A percentile compares a stretch with the other conserved stretches of the same genome.
Conservation (phyloP, 2,329 filamentous ascomycete species). For the Sphaerulina vaccinii region DNA sequence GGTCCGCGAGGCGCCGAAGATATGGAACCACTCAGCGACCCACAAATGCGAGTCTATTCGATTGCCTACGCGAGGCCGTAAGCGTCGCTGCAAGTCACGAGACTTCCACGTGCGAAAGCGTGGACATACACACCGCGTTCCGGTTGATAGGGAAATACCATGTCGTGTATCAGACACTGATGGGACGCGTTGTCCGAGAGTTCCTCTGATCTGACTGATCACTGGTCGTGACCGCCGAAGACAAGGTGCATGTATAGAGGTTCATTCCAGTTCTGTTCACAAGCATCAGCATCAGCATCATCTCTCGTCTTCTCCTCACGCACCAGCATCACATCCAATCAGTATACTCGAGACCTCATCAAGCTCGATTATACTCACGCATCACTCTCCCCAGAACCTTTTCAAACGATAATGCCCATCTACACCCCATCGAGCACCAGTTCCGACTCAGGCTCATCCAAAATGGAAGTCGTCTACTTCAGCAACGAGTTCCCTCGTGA, state of each 20-base stretch:
- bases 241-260: not conserved
- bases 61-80: not conserved
- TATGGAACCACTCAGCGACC: not conserved
- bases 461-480: constrained; percentile 43
- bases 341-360: not conserved
- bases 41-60: not conserved
- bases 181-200: not conserved
- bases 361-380: not conserved
- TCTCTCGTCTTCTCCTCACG: not conserved
- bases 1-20: not conserved
- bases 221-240: not conserved
- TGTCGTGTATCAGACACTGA: not conserved
- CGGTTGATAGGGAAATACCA: not conserved
- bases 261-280: not conserved
- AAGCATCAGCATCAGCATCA: not conserved
- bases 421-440: constrained; percentile 9
- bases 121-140: not conserved
- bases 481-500: constrained; percentile 52
- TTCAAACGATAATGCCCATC: not conserved
- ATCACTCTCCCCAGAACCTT: not conserved
- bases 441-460: constrained; percentile 2
- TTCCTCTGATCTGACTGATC: not conserved
- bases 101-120: not conserved
- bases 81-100: not conserved
- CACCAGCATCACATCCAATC: not conserved